Conservation (phyloP, 805 yeast genomes). For the Naumovozyma castellii region DNA sequence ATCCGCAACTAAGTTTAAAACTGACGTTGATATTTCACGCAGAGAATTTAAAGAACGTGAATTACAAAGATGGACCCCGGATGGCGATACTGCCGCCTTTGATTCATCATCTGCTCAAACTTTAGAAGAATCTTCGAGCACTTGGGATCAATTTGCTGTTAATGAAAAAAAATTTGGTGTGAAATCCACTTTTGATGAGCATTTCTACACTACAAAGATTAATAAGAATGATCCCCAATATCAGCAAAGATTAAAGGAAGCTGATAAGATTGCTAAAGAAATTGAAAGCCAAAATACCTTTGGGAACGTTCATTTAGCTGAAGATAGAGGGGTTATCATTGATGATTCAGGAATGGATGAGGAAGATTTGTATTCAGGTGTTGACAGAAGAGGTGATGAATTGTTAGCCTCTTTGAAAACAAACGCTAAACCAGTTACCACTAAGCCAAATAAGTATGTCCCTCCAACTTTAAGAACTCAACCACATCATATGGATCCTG, state of each 20-base stretch:
- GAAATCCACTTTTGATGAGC: constrained; percentile 72
- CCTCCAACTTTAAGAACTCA: constrained; percentile 29
- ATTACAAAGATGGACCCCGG: constrained; percentile 80
- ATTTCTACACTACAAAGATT: constrained; percentile 72
- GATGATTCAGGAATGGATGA: constrained; percentile 89
- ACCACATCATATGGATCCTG: constrained; percentile 29
- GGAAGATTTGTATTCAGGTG: constrained; percentile 94
- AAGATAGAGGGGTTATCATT: constrained; percentile 71
- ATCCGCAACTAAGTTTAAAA: constrained; percentile 45
- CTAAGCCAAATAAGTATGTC: constrained; percentile 29
- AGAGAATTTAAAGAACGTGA: constrained; percentile 50
- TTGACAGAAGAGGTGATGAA: constrained; percentile 43
- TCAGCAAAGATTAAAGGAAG: constrained; percentile 51
- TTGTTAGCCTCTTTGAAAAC: constrained; percentile 26
- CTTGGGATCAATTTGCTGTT: constrained; percentile 94
- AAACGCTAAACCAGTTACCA: constrained; percentile 17
- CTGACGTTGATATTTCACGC: constrained; percentile 78
- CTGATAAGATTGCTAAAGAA: constrained; percentile 73
- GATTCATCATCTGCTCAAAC: constrained; percentile 12
- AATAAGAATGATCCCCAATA: constrained; percentile 68
- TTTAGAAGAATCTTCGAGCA: constrained; percentile 30
- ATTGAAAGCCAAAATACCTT: constrained; percentile 58
- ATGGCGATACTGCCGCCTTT: constrained; percentile 28
- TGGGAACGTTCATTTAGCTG: constrained; percentile 76
- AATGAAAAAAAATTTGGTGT: constrained; percentile 86